Percentiles rank a stretch among this genome's conserved stretches.
Conservation (phyloP, 2,329 filamentous ascomycete species). For the Xylariaceae sp. region DNA sequence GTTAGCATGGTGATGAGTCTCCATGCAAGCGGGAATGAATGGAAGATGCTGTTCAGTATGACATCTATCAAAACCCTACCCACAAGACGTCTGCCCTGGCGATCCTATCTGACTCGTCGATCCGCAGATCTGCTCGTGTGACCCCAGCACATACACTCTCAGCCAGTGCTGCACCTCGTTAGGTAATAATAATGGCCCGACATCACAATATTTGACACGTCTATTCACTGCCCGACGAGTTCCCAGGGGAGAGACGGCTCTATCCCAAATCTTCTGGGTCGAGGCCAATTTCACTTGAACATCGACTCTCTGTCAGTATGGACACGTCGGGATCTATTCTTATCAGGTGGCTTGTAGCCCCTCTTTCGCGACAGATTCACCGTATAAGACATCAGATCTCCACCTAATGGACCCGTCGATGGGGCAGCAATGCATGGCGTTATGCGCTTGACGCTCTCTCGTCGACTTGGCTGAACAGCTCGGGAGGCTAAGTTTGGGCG, state of each 20-base stretch:
- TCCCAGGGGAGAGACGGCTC: neutral
- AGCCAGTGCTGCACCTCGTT: constrained; percentile 7
- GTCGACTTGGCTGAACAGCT: neutral
- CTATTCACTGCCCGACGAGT: constrained; percentile 2
- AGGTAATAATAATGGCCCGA: constrained; percentile 3
- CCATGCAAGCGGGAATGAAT: neutral
- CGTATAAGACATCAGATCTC: constrained; percentile 8
- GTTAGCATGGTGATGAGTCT: too few species aligned
- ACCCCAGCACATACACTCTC: neutral
- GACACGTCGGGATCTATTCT: constrained; percentile 11
- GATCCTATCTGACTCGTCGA: constrained; percentile 1
- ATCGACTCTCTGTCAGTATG: neutral
- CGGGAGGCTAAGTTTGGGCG: neutral
- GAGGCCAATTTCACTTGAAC: neutral
- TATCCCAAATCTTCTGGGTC: constrained; percentile 4
- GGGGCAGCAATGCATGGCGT: constrained; percentile 24
- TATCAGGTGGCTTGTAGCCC: constrained; percentile 14
- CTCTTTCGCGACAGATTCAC: constrained; percentile 12
- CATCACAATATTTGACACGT: constrained; percentile 13
- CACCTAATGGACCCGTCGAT: constrained; percentile 21
- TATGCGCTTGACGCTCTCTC: constrained; percentile 1
- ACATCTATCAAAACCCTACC: neutral
- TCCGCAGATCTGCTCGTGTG: constrained; percentile 8
- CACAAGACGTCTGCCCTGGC: neutral
- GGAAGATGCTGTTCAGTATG: too few species aligned